These are phyloP conservation scores for Bryoglossum gracile DNA, from an alignment of 495 filamentous ascomycete genomes.

Conservation along the genomic window DNA sequence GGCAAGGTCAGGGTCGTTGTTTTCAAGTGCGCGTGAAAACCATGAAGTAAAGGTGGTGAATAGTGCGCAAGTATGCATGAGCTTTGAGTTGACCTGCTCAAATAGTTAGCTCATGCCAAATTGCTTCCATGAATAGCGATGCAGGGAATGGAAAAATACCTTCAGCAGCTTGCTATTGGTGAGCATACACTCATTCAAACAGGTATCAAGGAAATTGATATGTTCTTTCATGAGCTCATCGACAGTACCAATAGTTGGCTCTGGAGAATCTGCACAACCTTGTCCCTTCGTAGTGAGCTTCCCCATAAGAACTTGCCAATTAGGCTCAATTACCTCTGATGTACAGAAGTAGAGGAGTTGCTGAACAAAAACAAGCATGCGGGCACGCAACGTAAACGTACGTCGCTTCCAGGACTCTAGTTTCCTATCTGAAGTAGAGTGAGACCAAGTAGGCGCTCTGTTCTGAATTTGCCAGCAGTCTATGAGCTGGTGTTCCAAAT, in stretches of 20 bases:
- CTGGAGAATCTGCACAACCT: conserved; percentile 39
- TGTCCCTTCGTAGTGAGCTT: too few species aligned
- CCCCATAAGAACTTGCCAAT: conserved; percentile 85
- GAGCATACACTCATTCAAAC: conserved; percentile 95
- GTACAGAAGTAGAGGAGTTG: conserved; percentile 93
- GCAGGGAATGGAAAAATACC: conserved; percentile 54
- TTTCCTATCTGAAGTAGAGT: conserved; percentile 61
- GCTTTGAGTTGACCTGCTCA: conserved; percentile 91
- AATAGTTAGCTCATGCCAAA: too few species aligned
- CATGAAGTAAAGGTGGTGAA: conserved; percentile 80
- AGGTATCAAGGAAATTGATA: conserved; percentile 92
- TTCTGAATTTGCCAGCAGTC: conserved; percentile 82
- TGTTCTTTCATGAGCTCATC: conserved; percentile 97
- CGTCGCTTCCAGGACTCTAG: conserved; percentile 86
- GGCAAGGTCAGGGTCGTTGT: conserved; percentile 65
- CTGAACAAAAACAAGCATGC: conserved; percentile 93
- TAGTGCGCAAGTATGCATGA: conserved; percentile 85
- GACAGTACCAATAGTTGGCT: conserved; percentile 54
- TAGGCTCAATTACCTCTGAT: conserved; percentile 89
- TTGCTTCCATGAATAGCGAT: too few species aligned
- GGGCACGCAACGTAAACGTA: conserved; percentile 78
- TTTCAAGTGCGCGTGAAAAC: conserved; percentile 70
- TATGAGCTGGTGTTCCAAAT: conserved; percentile 76
- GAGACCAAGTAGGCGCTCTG: conserved; percentile 65
- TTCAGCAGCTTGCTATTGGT: conserved; percentile 85